Conservation (phyloP, 2,329 filamentous ascomycete genomes). For the Ophiosphaerella korrae region DNA sequence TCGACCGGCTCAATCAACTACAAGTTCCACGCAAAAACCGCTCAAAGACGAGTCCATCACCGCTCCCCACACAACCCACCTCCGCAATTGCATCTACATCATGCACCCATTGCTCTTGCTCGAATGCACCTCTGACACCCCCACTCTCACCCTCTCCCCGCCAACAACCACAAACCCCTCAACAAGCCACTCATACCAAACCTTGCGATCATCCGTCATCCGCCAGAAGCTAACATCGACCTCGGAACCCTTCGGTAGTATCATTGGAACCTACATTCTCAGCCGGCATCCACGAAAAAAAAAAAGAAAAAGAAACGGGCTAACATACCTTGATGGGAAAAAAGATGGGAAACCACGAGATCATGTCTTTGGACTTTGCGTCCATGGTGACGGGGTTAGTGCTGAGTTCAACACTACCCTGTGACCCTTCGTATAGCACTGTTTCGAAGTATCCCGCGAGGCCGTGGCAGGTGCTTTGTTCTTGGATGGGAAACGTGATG, state of each 20-base stretch:
- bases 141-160: constrained; percentile 69
- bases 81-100: constrained; percentile 33
- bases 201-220: constrained; percentile 90
- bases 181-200: constrained; percentile 99
- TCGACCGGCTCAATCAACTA: no score
- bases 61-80: no score
- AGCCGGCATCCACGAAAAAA: constrained; percentile 5
- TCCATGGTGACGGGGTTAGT: constrained; percentile 93
- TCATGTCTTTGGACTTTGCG: constrained; percentile 94
- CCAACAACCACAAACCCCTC: constrained; percentile 76
- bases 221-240: constrained; percentile 94
- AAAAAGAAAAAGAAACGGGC: not conserved
- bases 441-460: constrained; percentile 95
- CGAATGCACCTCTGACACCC: constrained; percentile 49
- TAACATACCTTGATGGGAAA: constrained; percentile 85
- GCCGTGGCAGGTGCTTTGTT: constrained; percentile 85
- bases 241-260: constrained; percentile 82
- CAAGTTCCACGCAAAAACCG: no score
- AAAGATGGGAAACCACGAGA: constrained; percentile 98
- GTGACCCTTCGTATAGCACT: constrained; percentile 73
- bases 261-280: constrained; percentile 74
- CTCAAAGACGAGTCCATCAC: no score
- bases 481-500: constrained; percentile 75
- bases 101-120: constrained; percentile 47
- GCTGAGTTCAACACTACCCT: constrained; percentile 77